These are phyloP conservation scores for Paecilomyces sp. DNA, from an alignment of 2,329 filamentous ascomycete species.

Conservation along the genomic window DNA sequence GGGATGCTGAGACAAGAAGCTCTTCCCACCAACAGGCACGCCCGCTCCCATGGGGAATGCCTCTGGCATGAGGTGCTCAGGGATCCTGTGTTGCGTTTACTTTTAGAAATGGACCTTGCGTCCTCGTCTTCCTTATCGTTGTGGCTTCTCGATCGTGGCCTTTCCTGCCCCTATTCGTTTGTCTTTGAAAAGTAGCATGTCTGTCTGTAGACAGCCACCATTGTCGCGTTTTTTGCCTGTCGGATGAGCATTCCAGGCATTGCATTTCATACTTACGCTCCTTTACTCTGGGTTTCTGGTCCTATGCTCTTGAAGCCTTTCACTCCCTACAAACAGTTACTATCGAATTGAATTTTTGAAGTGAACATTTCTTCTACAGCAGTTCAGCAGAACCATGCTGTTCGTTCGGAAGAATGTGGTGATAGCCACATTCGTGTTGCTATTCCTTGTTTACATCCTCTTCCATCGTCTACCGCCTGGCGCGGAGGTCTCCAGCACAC, in stretches of 20 bases:
- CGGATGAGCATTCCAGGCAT: not conserved
- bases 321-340: not conserved
- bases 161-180: not conserved
- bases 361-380: not conserved
- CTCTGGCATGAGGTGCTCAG: not conserved
- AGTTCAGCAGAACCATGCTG: constrained; percentile 14
- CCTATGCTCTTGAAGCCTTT: not conserved
- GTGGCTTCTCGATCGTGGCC: not conserved
- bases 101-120: not conserved
- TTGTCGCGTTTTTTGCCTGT: not conserved
- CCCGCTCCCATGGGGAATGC: not conserved
- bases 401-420: constrained; percentile 17
- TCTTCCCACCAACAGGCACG: not conserved
- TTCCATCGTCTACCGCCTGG: constrained; percentile 16
- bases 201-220: not conserved
- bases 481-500: constrained; percentile 5
- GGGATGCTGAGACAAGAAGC: not conserved
- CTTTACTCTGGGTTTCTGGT: not conserved
- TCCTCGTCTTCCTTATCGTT: not conserved
- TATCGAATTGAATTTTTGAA: not conserved
- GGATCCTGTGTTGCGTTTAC: not conserved
- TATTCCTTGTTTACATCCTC: constrained; percentile 16
- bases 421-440: constrained; percentile 17
- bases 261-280: not conserved
- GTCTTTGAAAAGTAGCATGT: not conserved